These are phyloP conservation scores for Cercospora nicotianae DNA, from an alignment of 2,329 filamentous ascomycete genomes.

Conservation along the genomic window DNA sequence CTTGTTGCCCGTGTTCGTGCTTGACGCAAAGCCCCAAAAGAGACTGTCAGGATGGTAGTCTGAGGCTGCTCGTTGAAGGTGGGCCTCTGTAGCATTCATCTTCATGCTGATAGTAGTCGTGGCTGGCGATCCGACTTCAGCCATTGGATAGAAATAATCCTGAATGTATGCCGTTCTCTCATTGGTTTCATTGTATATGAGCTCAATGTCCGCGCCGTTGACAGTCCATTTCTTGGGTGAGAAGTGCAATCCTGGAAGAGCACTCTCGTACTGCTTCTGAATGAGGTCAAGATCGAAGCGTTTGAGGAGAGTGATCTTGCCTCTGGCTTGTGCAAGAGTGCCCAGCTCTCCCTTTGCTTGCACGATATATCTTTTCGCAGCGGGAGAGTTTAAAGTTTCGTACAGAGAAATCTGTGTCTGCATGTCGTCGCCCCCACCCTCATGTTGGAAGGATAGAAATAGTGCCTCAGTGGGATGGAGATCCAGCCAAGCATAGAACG, in stretches of 20 bases:
- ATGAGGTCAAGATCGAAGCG: conserved; percentile 49
- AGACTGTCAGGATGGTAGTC: conserved; percentile 40
- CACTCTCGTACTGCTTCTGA: conserved; percentile 37
- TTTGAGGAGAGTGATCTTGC: conserved; percentile 47
- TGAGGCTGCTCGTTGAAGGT: conserved; percentile 44
- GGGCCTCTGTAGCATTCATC: conserved; percentile 45
- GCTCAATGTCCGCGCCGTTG: conserved; percentile 43
- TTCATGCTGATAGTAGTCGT: conserved; percentile 48
- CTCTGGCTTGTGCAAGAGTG: conserved; percentile 40
- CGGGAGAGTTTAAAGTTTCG: conserved; percentile 42
- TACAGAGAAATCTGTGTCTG: conserved; percentile 44
- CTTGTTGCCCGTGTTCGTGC: conserved; percentile 43
- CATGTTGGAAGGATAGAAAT: conserved; percentile 52
- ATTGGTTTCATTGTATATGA: conserved; percentile 45
- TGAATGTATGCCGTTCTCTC: conserved; percentile 50
- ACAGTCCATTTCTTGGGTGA: conserved; percentile 48
- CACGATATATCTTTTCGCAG: conserved; percentile 45
- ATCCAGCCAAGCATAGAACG: conserved; percentile 52
- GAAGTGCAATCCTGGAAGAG: conserved; percentile 52
- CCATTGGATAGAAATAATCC: conserved; percentile 50
- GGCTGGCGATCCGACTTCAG: conserved; percentile 36
- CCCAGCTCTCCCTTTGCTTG: conserved; percentile 42
- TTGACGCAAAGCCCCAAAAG: conserved; percentile 53
- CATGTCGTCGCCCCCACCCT: conserved; percentile 42
- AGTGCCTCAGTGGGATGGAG: conserved; percentile 49